Conservation (phyloP, 139 green algal genomes). For the Marvania coccoides region DNA sequence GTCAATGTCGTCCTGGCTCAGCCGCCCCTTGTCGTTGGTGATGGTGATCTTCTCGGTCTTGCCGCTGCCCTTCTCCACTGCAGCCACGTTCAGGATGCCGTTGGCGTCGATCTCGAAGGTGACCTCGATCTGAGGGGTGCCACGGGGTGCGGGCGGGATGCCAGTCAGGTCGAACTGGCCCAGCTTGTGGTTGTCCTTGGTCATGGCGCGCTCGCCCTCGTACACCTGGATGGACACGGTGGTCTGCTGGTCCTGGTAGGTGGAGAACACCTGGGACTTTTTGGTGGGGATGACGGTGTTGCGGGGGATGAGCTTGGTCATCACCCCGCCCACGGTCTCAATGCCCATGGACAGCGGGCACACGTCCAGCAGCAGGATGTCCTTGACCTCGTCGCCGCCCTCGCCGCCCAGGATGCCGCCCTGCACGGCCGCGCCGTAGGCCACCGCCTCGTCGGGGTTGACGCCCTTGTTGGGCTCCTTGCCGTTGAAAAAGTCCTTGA, state of each 20-base stretch:
- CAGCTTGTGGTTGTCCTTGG: slow-evolving; percentile 91
- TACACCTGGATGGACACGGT: slow-evolving; percentile 84
- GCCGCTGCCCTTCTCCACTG: slow-evolving; percentile 78
- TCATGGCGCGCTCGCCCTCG: slow-evolving; percentile 88
- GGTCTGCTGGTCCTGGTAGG: slow-evolving; percentile 95
- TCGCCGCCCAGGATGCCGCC: slow-evolving; percentile 79
- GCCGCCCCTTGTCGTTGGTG: slow-evolving; percentile 69
- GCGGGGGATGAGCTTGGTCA: slow-evolving; percentile 90
- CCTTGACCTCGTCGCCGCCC: slow-evolving; percentile 60
- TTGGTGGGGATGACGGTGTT: slow-evolving; percentile 95
- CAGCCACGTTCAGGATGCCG: slow-evolving; percentile 84
- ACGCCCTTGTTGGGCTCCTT: slow-evolving; percentile 94
- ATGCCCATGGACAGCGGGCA: slow-evolving; percentile 87
- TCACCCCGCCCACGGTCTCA: slow-evolving; percentile 86
- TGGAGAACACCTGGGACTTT: slow-evolving; percentile 98
- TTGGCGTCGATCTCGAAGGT: slow-evolving; percentile 88
- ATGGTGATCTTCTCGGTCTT: slow-evolving; percentile 84
- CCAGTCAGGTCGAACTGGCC: slow-evolving; percentile 86
- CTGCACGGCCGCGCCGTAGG: slow-evolving; percentile 88
- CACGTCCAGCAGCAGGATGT: slow-evolving; percentile 86
- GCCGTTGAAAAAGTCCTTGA: slow-evolving; percentile 84
- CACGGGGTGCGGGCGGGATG: slow-evolving; percentile 79
- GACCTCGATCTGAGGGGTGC: slow-evolving; percentile 80
- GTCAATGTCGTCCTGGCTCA: slow-evolving; percentile 62
- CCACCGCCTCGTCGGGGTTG: slow-evolving; percentile 92